phyloP scores from a whole-genome alignment of 306 rosid genomes.

The Mimosa bimucronata region DNA sequence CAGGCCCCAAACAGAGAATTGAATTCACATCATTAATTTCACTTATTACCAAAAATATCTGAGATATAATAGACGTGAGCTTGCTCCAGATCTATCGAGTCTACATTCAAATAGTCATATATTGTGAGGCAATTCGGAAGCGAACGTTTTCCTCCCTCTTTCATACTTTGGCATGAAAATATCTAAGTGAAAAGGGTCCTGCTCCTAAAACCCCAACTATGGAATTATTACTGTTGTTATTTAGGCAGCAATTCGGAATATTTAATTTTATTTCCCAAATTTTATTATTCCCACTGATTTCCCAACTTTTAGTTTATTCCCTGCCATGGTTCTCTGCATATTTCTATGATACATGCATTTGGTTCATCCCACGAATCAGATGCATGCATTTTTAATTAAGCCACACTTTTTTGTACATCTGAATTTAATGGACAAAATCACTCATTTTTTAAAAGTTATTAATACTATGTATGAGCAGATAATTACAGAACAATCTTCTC shows the following conservation, averaged over 20 bases:
- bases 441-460: neutral
- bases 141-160: neutral
- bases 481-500: neutral
- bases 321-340: constrained; percentile 3
- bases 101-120: too few relatives aligned
- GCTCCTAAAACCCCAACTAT: neutral
- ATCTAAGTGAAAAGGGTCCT: constrained; percentile 2
- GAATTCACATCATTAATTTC: neutral
- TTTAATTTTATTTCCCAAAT: neutral
- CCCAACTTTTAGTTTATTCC: neutral
- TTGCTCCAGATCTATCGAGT: too few relatives aligned
- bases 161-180: neutral
- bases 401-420: neutral
- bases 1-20: neutral
- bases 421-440: neutral
- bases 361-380: constrained; percentile 8
- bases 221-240: neutral
- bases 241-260: neutral
- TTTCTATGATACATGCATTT: constrained; percentile 26
- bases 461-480: neutral
- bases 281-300: neutral
- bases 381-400: neutral
- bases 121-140: neutral
- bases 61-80: too few relatives aligned
- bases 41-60: neutral